Conservation (phyloP, 352 stramenopile genomes). For the Phytopythium boreale region DNA sequence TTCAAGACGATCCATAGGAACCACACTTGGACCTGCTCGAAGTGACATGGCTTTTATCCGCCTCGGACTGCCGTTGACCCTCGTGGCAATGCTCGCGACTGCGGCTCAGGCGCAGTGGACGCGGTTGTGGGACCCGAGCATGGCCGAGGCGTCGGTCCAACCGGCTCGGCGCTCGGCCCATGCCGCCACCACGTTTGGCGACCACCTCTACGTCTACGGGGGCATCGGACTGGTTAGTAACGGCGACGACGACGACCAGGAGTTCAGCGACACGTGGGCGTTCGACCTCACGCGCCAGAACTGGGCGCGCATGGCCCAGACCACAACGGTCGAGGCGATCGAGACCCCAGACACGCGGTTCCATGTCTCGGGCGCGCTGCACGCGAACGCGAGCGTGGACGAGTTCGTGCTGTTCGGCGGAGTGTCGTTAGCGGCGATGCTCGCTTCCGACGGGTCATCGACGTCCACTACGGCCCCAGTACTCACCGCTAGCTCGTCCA, state of each 20-base stretch:
- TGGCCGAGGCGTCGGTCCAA: constrained; percentile 15
- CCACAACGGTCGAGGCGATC: constrained; percentile 4
- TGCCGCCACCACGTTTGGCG: constrained; percentile 35
- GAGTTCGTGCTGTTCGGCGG: constrained; percentile 58
- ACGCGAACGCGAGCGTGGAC: constrained; percentile 34
- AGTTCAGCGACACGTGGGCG: constrained; percentile 76
- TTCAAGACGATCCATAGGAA: no score
- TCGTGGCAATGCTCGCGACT: neutral
- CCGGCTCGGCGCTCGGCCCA: constrained; percentile 56
- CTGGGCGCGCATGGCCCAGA: constrained; percentile 28
- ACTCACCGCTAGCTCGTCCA: constrained; percentile 6
- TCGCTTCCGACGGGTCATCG: neutral
- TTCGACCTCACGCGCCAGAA: constrained; percentile 36
- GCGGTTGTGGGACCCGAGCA: constrained; percentile 33
- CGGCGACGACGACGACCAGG: constrained; percentile 30
- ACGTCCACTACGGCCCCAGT: neutral
- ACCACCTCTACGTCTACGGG: constrained; percentile 63
- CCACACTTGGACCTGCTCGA: neutral
- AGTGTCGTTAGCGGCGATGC: constrained; percentile 28
- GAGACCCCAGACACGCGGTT: constrained; percentile 34
- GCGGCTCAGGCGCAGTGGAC: constrained; percentile 40
- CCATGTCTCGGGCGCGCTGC: constrained; percentile 35
- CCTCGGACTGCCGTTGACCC: neutral
- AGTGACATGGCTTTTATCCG: neutral
- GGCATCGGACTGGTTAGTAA: constrained; percentile 37